Base-by-base conservation (phyloP, 306 rosid genomes). In the Bauhinia variegata region DNA sequence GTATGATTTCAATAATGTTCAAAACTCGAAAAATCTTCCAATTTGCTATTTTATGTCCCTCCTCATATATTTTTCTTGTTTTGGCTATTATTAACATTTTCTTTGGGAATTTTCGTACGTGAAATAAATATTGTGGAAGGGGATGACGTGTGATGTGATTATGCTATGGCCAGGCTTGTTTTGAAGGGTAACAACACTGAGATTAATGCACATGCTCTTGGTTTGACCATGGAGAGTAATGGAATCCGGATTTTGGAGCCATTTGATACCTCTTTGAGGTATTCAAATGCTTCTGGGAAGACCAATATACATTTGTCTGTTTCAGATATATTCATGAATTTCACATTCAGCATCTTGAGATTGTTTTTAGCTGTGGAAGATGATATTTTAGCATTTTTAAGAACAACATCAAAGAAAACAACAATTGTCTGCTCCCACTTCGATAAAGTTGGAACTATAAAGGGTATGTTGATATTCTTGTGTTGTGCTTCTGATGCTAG, bases 161-260 rank as follows among this genome's bases (percentile, higher is more conserved):
- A 57, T 83, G 43, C 43, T 63, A 55, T 59, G 70, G 34, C 14
- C 79, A 93, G 98, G 87, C 70, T 93, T 81, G 87, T 87, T 73
- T 65, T 86, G 80, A 93, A 82, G 85, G 98, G 91, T 31, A 85
- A 80, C 70, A 83, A 84, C 23, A 78, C 80, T 59, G 97, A 93
- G 86, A 78, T 93, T 84, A 88, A 79, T 60, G 95, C 95, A 60
- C 86, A 90, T 69, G 76, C 78, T 34, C 91, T 89, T 75, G 96
- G 97, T 61, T 80, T 93, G 79, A 86, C 96, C 5, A 90, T 93
- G 97, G 97, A 93, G 85, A 93, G 97, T 79, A 88, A 78, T 59
- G 98, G 97, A 61, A 83, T 88, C 85, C 80, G 86, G 76, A 90
- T 93, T 83, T 69, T 93, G 91, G 98, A 93, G 81, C 98, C 98